Conservation (phyloP, 768 basidiomycete species). For the Hypholoma fasciculare region DNA sequence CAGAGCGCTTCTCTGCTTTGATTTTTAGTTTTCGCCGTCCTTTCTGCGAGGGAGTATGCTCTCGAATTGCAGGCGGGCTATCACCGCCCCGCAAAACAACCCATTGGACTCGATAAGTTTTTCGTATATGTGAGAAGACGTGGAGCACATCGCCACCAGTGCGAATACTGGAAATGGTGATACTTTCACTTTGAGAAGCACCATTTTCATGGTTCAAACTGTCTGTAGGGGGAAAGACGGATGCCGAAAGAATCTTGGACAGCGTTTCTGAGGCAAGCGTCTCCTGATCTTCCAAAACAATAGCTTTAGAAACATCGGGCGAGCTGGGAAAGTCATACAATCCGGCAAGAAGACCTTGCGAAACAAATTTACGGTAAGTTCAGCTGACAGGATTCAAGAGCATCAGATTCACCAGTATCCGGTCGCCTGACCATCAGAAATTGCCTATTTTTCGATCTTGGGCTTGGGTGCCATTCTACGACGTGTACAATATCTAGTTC, state of each 20-base stretch:
- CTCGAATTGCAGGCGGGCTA: constrained; percentile 35
- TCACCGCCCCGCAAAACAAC: constrained; percentile 61
- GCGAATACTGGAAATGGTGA: constrained; percentile 42
- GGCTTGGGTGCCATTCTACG: constrained; percentile 67
- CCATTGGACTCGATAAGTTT: constrained; percentile 81
- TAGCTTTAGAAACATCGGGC: constrained; percentile 49
- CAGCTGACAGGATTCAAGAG: constrained; percentile 1
- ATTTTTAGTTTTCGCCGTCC: constrained; percentile 15
- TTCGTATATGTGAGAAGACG: constrained; percentile 87
- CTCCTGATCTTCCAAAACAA: constrained; percentile 39
- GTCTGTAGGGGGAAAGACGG: background rate
- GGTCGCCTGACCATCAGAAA: constrained; percentile 84
- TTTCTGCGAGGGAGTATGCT: constrained; percentile 5
- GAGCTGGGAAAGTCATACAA: constrained; percentile 84
- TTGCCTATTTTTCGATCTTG: constrained; percentile 42
- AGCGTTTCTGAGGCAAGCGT: constrained; percentile 39
- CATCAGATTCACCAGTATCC: constrained; percentile 61
- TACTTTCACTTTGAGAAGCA: constrained; percentile 9
- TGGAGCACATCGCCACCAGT: constrained; percentile 71
- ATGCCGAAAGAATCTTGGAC: constrained; percentile 31
- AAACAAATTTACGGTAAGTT: constrained; percentile 6
- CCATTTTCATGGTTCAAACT: constrained; percentile 4
- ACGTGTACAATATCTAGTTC: constrained; percentile 86
- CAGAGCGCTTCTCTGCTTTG: constrained; percentile 9
- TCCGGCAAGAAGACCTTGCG: constrained; percentile 83